Evolutionary conservation across 2,329 filamentous ascomycete genomes (phyloP).

Genomic region (Triangularia setosa): DNA sequence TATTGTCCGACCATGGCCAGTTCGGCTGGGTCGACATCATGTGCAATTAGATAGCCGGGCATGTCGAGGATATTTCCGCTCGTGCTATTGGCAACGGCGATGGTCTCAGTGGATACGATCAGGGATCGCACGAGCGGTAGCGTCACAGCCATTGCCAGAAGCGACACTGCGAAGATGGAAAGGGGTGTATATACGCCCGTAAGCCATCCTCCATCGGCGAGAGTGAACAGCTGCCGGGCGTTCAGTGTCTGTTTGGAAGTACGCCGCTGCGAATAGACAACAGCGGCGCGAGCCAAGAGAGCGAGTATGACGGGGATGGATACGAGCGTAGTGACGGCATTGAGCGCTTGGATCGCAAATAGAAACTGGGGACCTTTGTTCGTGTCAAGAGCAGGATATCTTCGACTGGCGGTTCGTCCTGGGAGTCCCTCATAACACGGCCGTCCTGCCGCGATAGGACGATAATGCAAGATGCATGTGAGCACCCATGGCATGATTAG

Average conservation of each 20-base stretch:
- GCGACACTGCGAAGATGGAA: not conserved
- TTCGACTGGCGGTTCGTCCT: too few species aligned
- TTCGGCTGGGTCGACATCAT: too few species aligned
- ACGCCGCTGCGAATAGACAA: constrained; percentile 22
- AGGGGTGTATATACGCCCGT: not conserved
- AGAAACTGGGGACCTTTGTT: too few species aligned
- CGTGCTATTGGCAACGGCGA: not conserved
- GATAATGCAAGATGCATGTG: too few species aligned
- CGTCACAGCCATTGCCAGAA: not conserved
- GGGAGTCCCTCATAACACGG: too few species aligned
- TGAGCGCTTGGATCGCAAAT: not conserved
- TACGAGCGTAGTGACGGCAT: constrained; percentile 15
- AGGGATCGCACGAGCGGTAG: not conserved
- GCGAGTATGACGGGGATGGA: constrained; percentile 21
- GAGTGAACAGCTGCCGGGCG: constrained; percentile 23
- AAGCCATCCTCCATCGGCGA: constrained; percentile 23
- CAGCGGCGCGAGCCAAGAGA: constrained; percentile 21
- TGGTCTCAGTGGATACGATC: not conserved
- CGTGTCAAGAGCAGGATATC: too few species aligned
- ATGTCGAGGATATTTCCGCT: too few species aligned
- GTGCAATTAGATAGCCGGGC: too few species aligned
- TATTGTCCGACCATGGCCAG: too few species aligned
- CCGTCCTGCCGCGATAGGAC: too few species aligned
- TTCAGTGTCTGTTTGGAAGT: constrained; percentile 16
- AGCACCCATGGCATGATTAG: too few species aligned